Conservation (phyloP, 495 filamentous ascomycete genomes). For the Xylaria sp. region DNA sequence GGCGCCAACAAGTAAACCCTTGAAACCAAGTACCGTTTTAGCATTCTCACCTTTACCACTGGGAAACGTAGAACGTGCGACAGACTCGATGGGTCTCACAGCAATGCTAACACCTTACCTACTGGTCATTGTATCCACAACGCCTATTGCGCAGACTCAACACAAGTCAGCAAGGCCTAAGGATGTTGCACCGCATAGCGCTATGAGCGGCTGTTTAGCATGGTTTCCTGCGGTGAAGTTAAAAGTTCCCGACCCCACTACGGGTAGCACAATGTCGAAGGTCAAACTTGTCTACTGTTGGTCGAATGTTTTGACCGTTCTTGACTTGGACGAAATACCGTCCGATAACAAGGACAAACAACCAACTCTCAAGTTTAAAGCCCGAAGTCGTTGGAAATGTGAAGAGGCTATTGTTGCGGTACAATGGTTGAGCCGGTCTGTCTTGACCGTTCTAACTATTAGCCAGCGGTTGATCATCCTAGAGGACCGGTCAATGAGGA, state of each 20-base stretch:
- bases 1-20: conserved; percentile 60
- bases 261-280: conserved; percentile 64
- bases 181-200: conserved; percentile 84
- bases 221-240: conserved; percentile 97
- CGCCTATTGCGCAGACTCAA: conserved; percentile 93
- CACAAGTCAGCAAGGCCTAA: conserved; percentile 90
- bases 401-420: conserved; percentile 96
- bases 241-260: conserved; percentile 70
- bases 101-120: conserved; percentile 97
- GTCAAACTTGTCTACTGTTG: conserved; percentile 97
- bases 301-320: conserved; percentile 92
- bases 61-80: conserved; percentile 87
- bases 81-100: conserved; percentile 88
- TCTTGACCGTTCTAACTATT: conserved; percentile 88
- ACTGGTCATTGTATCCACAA: conserved; percentile 95
- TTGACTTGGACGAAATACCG: conserved; percentile 81
- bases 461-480: conserved; percentile 91
- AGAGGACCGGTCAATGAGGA: conserved; percentile 84
- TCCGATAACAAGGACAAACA: conserved; percentile 73
- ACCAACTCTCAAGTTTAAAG: conserved; percentile 76
- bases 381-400: conserved; percentile 88
- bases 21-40: conserved; percentile 94
- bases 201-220: conserved; percentile 90
- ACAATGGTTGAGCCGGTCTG: conserved; percentile 95
- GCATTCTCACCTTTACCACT: conserved; percentile 90